Base-by-base conservation (phyloP, 108 stramenopile genomes). In the Cyclotella distinguenda region DNA sequence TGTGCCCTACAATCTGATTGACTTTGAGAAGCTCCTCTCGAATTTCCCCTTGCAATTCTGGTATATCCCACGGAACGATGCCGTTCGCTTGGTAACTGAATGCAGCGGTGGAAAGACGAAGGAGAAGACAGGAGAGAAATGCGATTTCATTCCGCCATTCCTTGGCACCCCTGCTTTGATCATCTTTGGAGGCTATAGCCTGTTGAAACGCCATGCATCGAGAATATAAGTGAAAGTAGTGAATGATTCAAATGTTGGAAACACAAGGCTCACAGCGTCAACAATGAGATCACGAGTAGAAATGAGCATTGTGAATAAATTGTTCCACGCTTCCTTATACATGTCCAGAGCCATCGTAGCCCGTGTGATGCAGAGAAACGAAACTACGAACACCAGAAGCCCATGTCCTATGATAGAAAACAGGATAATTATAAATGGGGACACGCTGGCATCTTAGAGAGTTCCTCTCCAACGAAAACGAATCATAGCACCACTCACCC, bases 141-240 rank as follows among this genome's bases (percentile, higher is more conserved):
- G 62, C 62, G 35, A 63, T 38, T 22, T 19, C 26, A 38, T 38
- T 63, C 7, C 62, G 32, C 62, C 62, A 63, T 49, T 50, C 35
- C 21, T 63, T 63, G 2, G 62, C 62, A 36, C 22, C 6, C 32
- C 33, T 46, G 11, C 31, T 50, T 49, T 63, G 62, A 23, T 63
- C 62, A 49, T 63, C 62, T 49, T 63, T 63, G 0, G 62, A 34
- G 40, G 27, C 26, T 36, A 59, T 59, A n/a, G 58, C 40, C 58
- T 59, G 4, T 59, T 28, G 33, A 13, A 1, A 8, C 5, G 8
- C n/a, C n/a, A n/a, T n/a, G n/a, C n/a, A n/a, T n/a, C n/a, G n/a
- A n/a, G n/a, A n/a, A n/a, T n/a, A n/a, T n/a, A n/a, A n/a, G n/a
- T n/a, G n/a, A n/a, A 28, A 52, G 27, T 15, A 11, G 15, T 12